Base-by-base conservation (phyloP, 768 basidiomycete species). In the Coprinopsis cinerea region DNA sequence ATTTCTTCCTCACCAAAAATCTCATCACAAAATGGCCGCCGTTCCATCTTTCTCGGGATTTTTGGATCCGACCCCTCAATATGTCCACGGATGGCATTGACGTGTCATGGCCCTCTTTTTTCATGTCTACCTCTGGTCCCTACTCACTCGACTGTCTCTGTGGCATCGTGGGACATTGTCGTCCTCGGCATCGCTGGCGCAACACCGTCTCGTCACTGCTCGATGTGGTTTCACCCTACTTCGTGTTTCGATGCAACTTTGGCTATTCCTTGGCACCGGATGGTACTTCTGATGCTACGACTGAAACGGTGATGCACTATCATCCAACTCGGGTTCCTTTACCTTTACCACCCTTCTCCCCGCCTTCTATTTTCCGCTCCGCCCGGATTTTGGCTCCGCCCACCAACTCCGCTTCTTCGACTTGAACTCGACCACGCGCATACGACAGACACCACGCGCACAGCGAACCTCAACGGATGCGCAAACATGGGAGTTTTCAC, bases 401-500 rank as follows among this genome's bases (percentile, higher is more conserved):
- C n/a, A n/a, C n/a, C n/a, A n/a, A n/a, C n/a, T 6, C 11, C 17
- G 36, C 36, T 6, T 6, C 18, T 18, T 6, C 36, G 6, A 6
- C 36, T 18, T 9, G 11, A 20, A 13, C 28, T 32, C 4, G 18
- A 7, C 18, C 36, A 41, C 22, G 37, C 40, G 36, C 42, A 32
- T 22, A 50, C 40, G 39, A 54, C 64, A 88, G 80, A 88, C 88
- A 3, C 88, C 88, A 22, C 84, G 90, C 42, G 85, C 88, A 4
- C 85, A 90, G 61, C 80, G 88, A 55, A 86, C 87, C 0, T 84
- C 88, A 11, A 77, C 83, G 11, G 83, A 88, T 59, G 81, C 85
- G 28, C 88, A 92, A 66, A 85, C 82, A 2, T 91, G 88, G 88
- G 89, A 92, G 62, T 92, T 93, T 64, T 87, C 85, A 3, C 90